Base-by-base conservation (phyloP, 2,329 filamentous ascomycete genomes). In the Fusarium tricinctum region DNA sequence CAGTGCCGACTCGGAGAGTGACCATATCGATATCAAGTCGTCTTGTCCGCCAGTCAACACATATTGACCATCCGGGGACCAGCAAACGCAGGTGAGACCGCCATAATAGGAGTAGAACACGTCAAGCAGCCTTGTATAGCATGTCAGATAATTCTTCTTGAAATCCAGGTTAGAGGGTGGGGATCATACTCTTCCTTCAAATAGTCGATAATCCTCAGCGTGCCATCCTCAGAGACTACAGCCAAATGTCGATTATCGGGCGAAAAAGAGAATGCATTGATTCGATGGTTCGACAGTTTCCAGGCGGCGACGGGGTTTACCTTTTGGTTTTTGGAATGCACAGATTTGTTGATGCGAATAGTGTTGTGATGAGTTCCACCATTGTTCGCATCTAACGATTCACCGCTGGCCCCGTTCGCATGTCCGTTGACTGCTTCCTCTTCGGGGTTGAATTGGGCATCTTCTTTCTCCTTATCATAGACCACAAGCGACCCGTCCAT, bases 391-490 rank as follows among this genome's bases (percentile, higher is more conserved):
- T 81, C 79, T 32, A 76, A 76, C 6, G 74, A 68, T n/a, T 81
- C 78, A 70, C 75, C 76, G 5, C 89, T 92, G 32, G 32, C 62
- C 19, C 64, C 71, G 26, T 50, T 70, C n/a, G 48, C 43, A 40
- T 53, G 63, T 72, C 94, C 95, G 65, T 71, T 73, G 28, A 71
- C 49, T 38, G 63, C 76, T 57, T 87, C 83, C 33, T 91, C 86
- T 76, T 97, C 93, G 0, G 91, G 86, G 5, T 88, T 84, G 74
- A 97, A 96, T 2, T 89, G 84, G 1, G 90, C 89, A 76, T 97
- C 94, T 68, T 97, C 94, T 77, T 96, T 97, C 76, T 97, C 94
- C 80, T 98, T 99, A 80, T 99, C 96, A 73, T 98, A 99, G 2
- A 98, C 93, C 4, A 99, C 87, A 44, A 99, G 79, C 4, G 91